Evolutionary conservation across 768 basidiomycete species (phyloP).

Genomic region (Suillus discolor): DNA sequence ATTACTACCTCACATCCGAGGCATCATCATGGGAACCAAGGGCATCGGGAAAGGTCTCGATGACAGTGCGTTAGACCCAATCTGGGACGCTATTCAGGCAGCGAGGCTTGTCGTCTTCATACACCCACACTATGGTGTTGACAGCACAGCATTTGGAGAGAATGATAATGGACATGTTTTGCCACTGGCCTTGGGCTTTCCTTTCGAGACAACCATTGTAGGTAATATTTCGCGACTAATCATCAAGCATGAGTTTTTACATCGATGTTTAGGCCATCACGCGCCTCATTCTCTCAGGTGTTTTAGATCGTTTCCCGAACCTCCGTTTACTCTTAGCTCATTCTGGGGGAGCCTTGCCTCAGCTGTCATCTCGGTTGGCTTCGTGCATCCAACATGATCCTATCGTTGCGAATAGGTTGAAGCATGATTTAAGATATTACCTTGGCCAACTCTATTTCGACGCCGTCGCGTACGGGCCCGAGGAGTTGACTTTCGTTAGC

Average conservation of each 20-base stretch:
- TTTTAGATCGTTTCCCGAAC: conserved; percentile 75
- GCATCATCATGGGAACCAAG: conserved; percentile 82
- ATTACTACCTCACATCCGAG: conserved; percentile 64
- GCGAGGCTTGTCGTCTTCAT: conserved; percentile 77
- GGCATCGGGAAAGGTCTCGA: conserved; percentile 80
- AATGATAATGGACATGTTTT: conserved; percentile 86
- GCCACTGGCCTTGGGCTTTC: conserved; percentile 85
- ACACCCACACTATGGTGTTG: conserved; percentile 87
- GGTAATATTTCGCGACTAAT: conserved; percentile 27
- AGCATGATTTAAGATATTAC: conserved; percentile 85
- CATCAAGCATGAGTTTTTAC: not conserved
- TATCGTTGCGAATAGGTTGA: conserved; percentile 67
- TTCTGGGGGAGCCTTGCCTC: conserved; percentile 83
- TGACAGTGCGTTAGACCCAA: conserved; percentile 73
- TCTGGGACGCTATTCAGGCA: conserved; percentile 78
- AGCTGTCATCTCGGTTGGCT: conserved; percentile 80
- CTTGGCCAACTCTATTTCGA: conserved; percentile 81
- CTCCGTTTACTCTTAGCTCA: conserved; percentile 84
- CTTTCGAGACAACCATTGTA: conserved; percentile 88
- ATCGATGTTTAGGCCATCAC: conserved; percentile 56
- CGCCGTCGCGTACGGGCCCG: conserved; percentile 87
- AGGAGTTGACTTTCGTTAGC: conserved; percentile 80
- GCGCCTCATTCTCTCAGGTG: conserved; percentile 78
- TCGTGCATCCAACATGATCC: conserved; percentile 89
- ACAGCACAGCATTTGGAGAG: conserved; percentile 71